phyloP scores from a whole-genome alignment of 108 stramenopile species.

The Tribonema minus region DNA sequence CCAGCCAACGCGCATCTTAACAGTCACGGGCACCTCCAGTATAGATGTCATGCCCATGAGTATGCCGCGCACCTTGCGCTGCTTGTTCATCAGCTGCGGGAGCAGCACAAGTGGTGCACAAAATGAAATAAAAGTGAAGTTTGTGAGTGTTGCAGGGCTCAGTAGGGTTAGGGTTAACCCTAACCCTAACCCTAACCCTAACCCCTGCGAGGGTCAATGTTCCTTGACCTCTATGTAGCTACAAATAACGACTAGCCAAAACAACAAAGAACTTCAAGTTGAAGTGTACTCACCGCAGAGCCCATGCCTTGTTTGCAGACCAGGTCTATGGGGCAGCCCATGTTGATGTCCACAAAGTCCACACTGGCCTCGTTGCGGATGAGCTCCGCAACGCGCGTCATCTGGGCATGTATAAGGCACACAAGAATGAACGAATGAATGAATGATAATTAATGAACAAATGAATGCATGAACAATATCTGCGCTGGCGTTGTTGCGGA shows the following conservation, averaged over 20 bases:
- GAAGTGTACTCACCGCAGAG: no score
- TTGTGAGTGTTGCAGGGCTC: no score
- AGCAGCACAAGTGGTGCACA: no score
- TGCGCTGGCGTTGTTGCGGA: constrained; percentile 58
- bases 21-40: constrained; percentile 70
- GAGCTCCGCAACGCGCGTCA: constrained; percentile 9
- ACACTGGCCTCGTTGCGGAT: no score
- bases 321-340: constrained; percentile 95
- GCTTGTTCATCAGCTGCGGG: constrained; percentile 83
- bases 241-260: no score
- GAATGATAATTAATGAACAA: neutral
- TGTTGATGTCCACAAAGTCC: constrained; percentile 97
- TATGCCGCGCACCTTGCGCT: constrained; percentile 68
- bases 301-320: constrained; percentile 83
- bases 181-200: no score
- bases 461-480: neutral
- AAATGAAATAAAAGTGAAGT: no score
- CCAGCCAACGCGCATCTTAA: constrained; percentile 97
- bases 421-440: neutral
- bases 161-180: no score
- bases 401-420: neutral
- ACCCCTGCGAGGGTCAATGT: no score
- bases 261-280: no score
- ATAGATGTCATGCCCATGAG: constrained; percentile 68
- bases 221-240: no score